phyloP scores from a whole-genome alignment of 106 monocot genomes.

The Allium cepa region DNA sequence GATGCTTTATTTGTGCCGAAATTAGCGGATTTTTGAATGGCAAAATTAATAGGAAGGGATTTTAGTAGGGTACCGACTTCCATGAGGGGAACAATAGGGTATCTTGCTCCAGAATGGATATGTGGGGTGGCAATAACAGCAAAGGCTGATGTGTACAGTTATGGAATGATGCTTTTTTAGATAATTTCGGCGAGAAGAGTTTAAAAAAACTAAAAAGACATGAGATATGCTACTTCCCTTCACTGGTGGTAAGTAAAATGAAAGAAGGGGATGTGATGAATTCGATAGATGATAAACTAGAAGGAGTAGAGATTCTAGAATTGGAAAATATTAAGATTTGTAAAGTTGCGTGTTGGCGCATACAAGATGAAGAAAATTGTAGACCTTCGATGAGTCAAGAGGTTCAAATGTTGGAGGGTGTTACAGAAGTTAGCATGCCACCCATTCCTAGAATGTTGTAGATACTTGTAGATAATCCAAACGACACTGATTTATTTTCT shows the following conservation, averaged over 20 bases:
- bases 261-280: constrained; percentile 5
- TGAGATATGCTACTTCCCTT: not conserved
- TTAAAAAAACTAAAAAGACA: not conserved
- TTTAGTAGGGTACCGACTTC: constrained; percentile 10
- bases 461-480: too few relatives aligned
- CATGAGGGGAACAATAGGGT: constrained; percentile 14
- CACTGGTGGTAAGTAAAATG: not conserved
- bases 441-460: not conserved
- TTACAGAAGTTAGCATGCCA: constrained; percentile 14
- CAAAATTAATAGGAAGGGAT: constrained; percentile 5
- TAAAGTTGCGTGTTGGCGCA: constrained; percentile 13
- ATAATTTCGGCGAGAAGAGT: constrained; percentile 12
- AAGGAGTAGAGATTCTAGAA: not conserved
- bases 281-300: constrained; percentile 6
- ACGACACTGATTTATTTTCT: too few relatives aligned
- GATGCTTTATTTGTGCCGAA: constrained; percentile 11
- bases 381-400: constrained; percentile 11
- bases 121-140: constrained; percentile 10
- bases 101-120: constrained; percentile 18
- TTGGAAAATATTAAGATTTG: constrained; percentile 3
- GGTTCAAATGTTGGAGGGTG: constrained; percentile 19
- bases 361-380: constrained; percentile 9
- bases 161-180: constrained; percentile 14
- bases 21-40: constrained; percentile 11
- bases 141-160: constrained; percentile 16